Evolutionary conservation across 768 basidiomycete genomes (phyloP).

Genomic region (Sporobolomyces roseus): DNA sequence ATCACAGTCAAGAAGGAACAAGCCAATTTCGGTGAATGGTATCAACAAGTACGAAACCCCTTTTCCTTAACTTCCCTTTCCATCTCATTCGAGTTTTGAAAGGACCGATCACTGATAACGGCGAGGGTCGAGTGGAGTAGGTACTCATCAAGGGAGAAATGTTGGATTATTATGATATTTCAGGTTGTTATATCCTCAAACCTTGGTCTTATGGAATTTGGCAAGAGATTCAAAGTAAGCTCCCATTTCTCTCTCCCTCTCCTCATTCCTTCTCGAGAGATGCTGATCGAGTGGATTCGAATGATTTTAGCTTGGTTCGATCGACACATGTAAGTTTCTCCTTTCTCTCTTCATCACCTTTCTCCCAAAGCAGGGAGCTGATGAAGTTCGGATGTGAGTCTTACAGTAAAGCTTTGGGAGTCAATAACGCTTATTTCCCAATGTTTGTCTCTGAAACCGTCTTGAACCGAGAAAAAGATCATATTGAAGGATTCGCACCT

Average conservation of each 20-base stretch:
- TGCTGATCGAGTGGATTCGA: no score
- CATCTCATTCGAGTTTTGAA: background rate
- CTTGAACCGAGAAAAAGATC: constrained; percentile 93
- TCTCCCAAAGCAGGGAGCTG: background rate
- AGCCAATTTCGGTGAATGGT: constrained; percentile 45
- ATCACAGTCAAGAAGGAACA: constrained; percentile 46
- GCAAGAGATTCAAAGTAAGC: constrained; percentile 85
- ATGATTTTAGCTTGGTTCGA: constrained; percentile 98
- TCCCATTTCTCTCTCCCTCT: background rate
- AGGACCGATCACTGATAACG: background rate
- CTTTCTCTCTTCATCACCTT: background rate
- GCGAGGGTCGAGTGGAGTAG: constrained; percentile 50
- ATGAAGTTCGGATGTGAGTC: background rate
- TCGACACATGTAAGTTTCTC: constrained; percentile 41
- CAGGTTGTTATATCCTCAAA: constrained; percentile 96
- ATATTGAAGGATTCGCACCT: constrained; percentile 98
- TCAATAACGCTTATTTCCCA: constrained; percentile 97
- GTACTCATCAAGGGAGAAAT: constrained; percentile 97
- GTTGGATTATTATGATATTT: constrained; percentile 98
- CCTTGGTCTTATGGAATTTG: constrained; percentile 97
- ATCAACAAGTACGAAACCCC: constrained; percentile 24
- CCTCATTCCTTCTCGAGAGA: no score
- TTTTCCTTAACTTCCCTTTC: background rate
- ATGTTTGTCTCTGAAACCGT: constrained; percentile 94
- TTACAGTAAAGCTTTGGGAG: constrained; percentile 85